Evolutionary conservation across 192 early-diverging fungal genomes (phyloP), one percentile per base, ranked within the genome.

Genomic region (Anaeromyces robustus): DNA sequence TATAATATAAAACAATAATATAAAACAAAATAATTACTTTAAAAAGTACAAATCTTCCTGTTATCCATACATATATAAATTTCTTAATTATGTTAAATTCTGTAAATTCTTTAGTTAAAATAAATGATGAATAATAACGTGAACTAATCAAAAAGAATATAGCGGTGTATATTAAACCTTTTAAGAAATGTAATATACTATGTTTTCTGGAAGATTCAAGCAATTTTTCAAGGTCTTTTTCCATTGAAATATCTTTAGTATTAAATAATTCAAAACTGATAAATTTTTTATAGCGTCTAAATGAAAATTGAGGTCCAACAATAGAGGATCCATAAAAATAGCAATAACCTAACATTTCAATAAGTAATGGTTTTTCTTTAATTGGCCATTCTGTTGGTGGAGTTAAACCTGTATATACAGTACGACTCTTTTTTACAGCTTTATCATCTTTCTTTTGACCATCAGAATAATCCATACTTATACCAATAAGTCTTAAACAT

Each of bases 391-490:
- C 30, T 41, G 22, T 68, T 80, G 77, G 82, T 79, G 30, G 77
- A 39, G 77, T 81, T 85, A 31, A 41, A 7, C 4, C 83, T 79
- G 43, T 79, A 81, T n/a, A 80, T 78, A n/a, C 82, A 81, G 1
- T 86, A 82, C 43, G 30, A 80, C 13, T 59, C 22, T 29, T 32
- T 16, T 84, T 31, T 79, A 80, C 43, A 29, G 31, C 30, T 34
- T 29, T 16, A 31, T 78, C 6, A 77, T 79, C 37, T 68, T 41
- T 77, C 41, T 84, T 43, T 29, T 59, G 79, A 17, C 90, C 90
- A 82, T 92, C 91, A 81, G 84, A 83, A 30, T 85, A 88, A 80
- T 92, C 91, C 85, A 92, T 87, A 29, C 85, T 86, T 77, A 91
- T 87, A 2, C 89, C 89, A 82, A 92, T 91, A 83, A 92, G 82